phyloP scores from a whole-genome alignment of 805 yeast genomes.

The Suhomyces canberraensis region DNA sequence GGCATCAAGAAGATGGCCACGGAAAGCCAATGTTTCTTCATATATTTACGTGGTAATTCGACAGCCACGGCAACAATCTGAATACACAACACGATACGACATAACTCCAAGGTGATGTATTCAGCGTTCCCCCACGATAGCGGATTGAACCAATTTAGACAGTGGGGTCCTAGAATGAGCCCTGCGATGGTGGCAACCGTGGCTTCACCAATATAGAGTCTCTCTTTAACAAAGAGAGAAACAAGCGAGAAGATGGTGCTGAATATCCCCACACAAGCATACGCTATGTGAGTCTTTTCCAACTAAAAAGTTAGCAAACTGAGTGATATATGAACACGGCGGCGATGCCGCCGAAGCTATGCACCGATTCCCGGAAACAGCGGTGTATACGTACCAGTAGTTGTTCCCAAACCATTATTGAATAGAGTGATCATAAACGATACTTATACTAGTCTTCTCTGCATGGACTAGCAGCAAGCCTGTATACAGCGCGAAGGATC shows the following conservation, averaged over 20 bases:
- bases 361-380: no score
- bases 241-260: constrained; percentile 75
- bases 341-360: no score
- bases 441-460: no score
- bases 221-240: constrained; percentile 79
- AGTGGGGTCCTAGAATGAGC: constrained; percentile 83
- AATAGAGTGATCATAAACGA: no score
- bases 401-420: constrained; percentile 15
- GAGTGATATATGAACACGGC: no score
- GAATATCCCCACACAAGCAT: constrained; percentile 83
- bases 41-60: constrained; percentile 84
- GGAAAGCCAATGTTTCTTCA: constrained; percentile 79
- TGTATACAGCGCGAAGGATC: not conserved
- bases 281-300: constrained; percentile 76
- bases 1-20: constrained; percentile 74
- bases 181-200: constrained; percentile 86
- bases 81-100: constrained; percentile 76
- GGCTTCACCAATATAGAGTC: constrained; percentile 86
- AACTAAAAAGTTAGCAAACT: no score
- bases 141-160: constrained; percentile 81
- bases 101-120: constrained; percentile 74
- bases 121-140: constrained; percentile 83
- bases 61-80: constrained; percentile 95
- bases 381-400: constrained; percentile 22
- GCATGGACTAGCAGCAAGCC: not conserved